Percentiles rank a stretch among this genome's conserved stretches.
These are phyloP conservation scores for Podaxis sp. DNA, from an alignment of 768 basidiomycete genomes.

Conservation along the genomic window DNA sequence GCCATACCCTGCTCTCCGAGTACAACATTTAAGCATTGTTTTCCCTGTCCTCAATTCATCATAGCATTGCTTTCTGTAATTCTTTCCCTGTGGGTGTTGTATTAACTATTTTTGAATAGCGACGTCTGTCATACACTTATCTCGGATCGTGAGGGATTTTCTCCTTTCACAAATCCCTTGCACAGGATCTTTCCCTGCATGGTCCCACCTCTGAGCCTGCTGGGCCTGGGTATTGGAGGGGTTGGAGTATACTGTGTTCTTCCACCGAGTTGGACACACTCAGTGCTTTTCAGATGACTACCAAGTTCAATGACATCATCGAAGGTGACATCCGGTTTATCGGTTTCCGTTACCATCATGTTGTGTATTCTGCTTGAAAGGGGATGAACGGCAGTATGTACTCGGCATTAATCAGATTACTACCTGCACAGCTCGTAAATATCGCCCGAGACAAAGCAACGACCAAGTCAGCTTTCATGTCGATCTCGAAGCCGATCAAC, in stretches of 20 bases:
- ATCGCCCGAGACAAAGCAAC: too few relatives aligned
- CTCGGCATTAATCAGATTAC: too few relatives aligned
- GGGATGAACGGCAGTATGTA: too few relatives aligned
- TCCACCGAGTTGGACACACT: not conserved
- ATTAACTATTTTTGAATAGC: conserved; percentile 4
- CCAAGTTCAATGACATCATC: not conserved
- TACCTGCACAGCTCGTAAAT: too few relatives aligned
- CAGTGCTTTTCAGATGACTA: not conserved
- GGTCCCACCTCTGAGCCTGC: not conserved
- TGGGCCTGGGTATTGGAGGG: not conserved
- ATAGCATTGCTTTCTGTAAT: not conserved
- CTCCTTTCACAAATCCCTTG: not conserved
- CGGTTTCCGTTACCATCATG: not conserved
- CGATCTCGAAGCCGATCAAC: too few relatives aligned
- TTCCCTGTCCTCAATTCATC: not conserved
- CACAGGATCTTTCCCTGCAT: not conserved
- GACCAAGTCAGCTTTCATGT: too few relatives aligned
- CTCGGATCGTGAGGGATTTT: not conserved
- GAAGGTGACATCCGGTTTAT: not conserved
- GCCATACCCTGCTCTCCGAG: not conserved
- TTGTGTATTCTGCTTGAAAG: too few relatives aligned
- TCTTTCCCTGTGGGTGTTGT: not conserved
- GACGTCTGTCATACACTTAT: not conserved
- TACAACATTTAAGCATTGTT: not conserved
- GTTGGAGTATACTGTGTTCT: not conserved